Evolutionary conservation across 2,329 filamentous ascomycete species (phyloP).

Genomic region (Colletotrichum filicis): DNA sequence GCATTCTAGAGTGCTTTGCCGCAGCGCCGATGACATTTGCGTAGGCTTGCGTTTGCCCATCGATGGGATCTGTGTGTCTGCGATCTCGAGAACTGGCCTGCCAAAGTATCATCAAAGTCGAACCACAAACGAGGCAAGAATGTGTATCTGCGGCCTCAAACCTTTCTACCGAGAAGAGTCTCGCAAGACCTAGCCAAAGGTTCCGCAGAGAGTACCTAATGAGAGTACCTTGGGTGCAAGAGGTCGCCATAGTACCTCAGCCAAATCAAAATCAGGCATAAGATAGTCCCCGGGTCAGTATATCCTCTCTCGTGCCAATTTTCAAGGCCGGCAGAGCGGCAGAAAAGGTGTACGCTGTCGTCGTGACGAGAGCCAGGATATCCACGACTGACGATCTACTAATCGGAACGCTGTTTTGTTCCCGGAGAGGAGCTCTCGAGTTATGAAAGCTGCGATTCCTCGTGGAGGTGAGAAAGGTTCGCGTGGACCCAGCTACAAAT

Average conservation of each 20-base stretch:
- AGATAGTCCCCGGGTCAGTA: neutral
- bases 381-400: neutral
- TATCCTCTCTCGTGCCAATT: conserved; percentile 13
- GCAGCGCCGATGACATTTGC: neutral
- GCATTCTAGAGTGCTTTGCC: neutral
- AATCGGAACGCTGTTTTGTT: neutral
- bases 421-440: neutral
- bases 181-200: conserved; percentile 6
- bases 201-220: neutral
- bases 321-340: neutral
- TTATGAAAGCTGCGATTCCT: neutral
- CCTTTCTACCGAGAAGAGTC: neutral
- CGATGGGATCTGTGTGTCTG: neutral
- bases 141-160: conserved; percentile 3
- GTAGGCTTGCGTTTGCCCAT: neutral
- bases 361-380: conserved; percentile 8
- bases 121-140: neutral
- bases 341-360: neutral
- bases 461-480: neutral
- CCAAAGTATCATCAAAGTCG: neutral
- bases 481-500: conserved; percentile 1
- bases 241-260: neutral
- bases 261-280: neutral
- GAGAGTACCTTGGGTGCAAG: neutral
- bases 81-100: neutral